Conservation (phyloP, 2,329 filamentous ascomycete species). For the Xylariales sp. region DNA sequence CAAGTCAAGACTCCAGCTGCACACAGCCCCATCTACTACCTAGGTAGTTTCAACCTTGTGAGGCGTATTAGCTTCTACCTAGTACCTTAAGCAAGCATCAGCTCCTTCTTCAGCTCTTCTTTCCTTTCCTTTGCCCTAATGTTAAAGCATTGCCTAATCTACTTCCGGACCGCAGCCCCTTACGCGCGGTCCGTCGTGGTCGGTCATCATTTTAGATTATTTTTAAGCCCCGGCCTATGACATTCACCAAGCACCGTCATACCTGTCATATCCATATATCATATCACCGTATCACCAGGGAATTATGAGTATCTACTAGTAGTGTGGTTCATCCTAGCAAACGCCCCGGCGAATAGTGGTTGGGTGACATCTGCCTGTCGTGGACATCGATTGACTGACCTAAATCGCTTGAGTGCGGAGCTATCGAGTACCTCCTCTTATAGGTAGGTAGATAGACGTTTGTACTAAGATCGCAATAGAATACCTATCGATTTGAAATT, state of each 20-base stretch:
- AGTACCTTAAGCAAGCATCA: not conserved
- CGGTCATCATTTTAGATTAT: slow-evolving; percentile 18
- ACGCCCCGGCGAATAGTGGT: not conserved
- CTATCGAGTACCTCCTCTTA: not conserved
- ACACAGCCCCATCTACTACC: slow-evolving; percentile 34
- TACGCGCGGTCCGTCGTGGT: slow-evolving; percentile 1
- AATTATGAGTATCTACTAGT: not conserved
- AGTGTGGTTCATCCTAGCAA: not conserved
- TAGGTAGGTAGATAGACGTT: no score
- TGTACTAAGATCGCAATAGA: no score
- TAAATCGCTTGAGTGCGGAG: not conserved
- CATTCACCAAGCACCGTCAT: not conserved
- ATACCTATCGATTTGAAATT: no score
- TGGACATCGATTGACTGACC: not conserved
- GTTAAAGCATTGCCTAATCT: slow-evolving; percentile 14
- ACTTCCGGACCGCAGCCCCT: slow-evolving; percentile 9
- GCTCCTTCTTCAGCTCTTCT: slow-evolving; percentile 18
- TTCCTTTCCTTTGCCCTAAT: slow-evolving; percentile 3
- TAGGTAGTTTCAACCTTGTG: slow-evolving; percentile 34
- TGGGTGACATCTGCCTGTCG: slow-evolving; percentile 22
- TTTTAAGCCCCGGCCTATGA: not conserved
- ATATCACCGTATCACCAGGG: not conserved
- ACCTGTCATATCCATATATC: slow-evolving; percentile 13
- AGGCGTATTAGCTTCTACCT: slow-evolving; percentile 19
- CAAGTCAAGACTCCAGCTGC: slow-evolving; percentile 12